phyloP scores from a whole-genome alignment of 2,329 filamentous ascomycete genomes.

The Fonsecaea erecta region DNA sequence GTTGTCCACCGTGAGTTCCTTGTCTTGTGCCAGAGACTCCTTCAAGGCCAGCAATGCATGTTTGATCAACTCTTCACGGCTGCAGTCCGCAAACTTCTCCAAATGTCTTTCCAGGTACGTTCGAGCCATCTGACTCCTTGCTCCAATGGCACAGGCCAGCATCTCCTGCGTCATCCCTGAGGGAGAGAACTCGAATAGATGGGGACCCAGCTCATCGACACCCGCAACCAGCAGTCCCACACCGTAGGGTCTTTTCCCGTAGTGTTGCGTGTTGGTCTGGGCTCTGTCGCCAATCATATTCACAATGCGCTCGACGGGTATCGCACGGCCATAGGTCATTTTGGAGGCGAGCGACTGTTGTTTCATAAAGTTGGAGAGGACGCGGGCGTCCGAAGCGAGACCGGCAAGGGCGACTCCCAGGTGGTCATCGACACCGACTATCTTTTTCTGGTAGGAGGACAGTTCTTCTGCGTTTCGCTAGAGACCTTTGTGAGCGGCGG shows the following conservation, averaged over 20 bases:
- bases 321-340: slow-evolving; percentile 92
- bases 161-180: slow-evolving; percentile 97
- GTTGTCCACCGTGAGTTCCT: slow-evolving; percentile 96
- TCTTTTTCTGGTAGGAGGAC: slow-evolving; percentile 99
- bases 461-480: slow-evolving; percentile 99
- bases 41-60: slow-evolving; percentile 91
- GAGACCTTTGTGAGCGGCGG: slow-evolving; percentile 23
- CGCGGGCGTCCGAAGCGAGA: slow-evolving; percentile 94
- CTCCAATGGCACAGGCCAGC: slow-evolving; percentile 93
- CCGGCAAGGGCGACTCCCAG: slow-evolving; percentile 94
- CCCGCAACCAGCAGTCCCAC: slow-evolving; percentile 91
- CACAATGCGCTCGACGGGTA: slow-evolving; percentile 87
- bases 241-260: slow-evolving; percentile 94
- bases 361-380: slow-evolving; percentile 99
- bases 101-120: slow-evolving; percentile 95
- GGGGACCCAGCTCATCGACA: slow-evolving; percentile 89
- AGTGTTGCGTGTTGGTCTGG: slow-evolving; percentile 96
- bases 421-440: slow-evolving; percentile 95
- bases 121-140: slow-evolving; percentile 93
- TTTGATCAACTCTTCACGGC: slow-evolving; percentile 82
- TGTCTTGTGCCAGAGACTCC: slow-evolving; percentile 95
- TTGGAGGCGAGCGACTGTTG: slow-evolving; percentile 95
- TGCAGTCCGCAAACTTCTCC: slow-evolving; percentile 76
- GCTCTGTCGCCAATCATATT: slow-evolving; percentile 93
- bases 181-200: slow-evolving; percentile 98